Conservation (phyloP, 1,284 basidiomycete species). For the Moesziomyces antarcticus region DNA sequence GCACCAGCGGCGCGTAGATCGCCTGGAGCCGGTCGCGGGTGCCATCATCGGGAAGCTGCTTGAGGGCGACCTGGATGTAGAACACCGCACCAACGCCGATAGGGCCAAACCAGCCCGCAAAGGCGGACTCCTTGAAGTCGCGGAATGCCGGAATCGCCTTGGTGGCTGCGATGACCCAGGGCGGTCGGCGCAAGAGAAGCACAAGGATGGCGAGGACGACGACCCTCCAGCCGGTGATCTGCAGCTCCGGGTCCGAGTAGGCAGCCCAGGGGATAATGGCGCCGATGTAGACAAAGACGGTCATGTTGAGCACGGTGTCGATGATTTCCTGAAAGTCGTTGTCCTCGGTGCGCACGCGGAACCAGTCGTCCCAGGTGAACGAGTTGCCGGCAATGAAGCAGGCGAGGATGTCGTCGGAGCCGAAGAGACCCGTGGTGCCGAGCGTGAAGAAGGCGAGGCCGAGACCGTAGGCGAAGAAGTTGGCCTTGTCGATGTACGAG, state of each 20-base stretch:
- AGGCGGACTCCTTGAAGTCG: slow-evolving; percentile 57
- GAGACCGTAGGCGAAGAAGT: slow-evolving; percentile 68
- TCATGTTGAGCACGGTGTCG: slow-evolving; percentile 71
- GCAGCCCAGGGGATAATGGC: slow-evolving; percentile 67
- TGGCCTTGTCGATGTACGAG: slow-evolving; percentile 68
- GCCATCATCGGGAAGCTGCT: slow-evolving; percentile 69
- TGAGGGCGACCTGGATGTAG: slow-evolving; percentile 71
- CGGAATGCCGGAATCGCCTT: slow-evolving; percentile 61
- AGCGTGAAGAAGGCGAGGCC: slow-evolving; percentile 69
- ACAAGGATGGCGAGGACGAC: slow-evolving; percentile 61
- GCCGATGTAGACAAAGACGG: slow-evolving; percentile 69
- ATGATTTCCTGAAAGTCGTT: slow-evolving; percentile 73
- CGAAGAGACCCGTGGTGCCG: slow-evolving; percentile 69
- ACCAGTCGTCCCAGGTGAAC: slow-evolving; percentile 69
- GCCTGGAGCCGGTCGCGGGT: slow-evolving; percentile 67
- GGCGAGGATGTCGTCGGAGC: slow-evolving; percentile 69
- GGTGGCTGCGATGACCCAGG: slow-evolving; percentile 58
- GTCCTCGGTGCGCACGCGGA: slow-evolving; percentile 71
- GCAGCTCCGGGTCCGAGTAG: slow-evolving; percentile 41
- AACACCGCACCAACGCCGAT: slow-evolving; percentile 69
- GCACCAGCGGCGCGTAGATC: slow-evolving; percentile 71
- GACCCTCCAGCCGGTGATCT: slow-evolving; percentile 61
- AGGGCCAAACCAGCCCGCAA: slow-evolving; percentile 66
- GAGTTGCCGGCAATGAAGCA: slow-evolving; percentile 69
- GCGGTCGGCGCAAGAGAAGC: slow-evolving; percentile 59